Conservation (phyloP, 768 basidiomycete species). For the Pleurotus salmoneostramineus region DNA sequence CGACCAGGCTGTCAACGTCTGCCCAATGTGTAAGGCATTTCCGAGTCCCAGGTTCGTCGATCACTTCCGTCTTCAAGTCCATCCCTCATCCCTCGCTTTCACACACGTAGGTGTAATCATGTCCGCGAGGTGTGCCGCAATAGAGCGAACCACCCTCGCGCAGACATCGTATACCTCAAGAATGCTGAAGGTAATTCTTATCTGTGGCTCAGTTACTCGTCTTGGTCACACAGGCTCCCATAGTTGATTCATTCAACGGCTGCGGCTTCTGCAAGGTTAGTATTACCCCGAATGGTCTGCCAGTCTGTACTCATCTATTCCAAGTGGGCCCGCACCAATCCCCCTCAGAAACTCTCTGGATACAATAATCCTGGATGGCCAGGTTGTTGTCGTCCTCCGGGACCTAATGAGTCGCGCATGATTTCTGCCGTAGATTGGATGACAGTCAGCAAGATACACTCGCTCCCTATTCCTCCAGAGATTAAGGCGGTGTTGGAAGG, state of each 20-base stretch:
- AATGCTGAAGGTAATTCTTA: conserved; percentile 73
- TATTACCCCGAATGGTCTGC: conserved; percentile 14
- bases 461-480: conserved; percentile 67
- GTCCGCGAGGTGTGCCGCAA: conserved; percentile 73
- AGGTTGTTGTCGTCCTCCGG: conserved; percentile 82
- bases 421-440: conserved; percentile 78
- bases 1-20: conserved; percentile 62
- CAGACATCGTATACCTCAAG: conserved; percentile 75
- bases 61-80: conserved; percentile 5
- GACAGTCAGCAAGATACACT: conserved; percentile 72
- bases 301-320: conserved; percentile 17
- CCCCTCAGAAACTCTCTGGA: conserved; percentile 48
- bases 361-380: conserved; percentile 81
- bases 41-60: conserved; percentile 42
- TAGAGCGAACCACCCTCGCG: conserved; percentile 66
- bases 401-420: conserved; percentile 49
- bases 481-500: conserved; percentile 66
- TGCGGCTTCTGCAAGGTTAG: conserved; percentile 89
- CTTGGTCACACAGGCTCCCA: conserved; percentile 16
- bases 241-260: conserved; percentile 80
- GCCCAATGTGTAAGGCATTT: conserved; percentile 87
- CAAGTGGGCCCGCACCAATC: conserved; percentile 71
- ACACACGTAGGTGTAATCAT: conserved; percentile 65
- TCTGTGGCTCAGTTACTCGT: conserved; percentile 9
- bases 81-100: conserved; percentile 14